Base-by-base conservation (phyloP, 1,139 yeast species). In the Geotrichum reessii region DNA sequence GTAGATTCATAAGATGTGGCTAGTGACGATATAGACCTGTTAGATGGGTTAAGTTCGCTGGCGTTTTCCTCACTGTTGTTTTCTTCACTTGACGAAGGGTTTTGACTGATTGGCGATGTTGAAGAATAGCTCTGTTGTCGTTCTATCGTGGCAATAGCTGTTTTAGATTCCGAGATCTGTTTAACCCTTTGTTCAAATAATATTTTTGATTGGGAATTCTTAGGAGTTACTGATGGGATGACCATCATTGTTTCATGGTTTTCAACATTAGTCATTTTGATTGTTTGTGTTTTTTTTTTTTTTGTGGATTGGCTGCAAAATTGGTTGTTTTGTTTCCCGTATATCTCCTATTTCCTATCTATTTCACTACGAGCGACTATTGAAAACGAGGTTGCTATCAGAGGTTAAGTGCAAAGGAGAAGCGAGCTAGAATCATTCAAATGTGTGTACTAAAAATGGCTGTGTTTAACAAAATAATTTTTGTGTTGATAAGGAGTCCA, bases 21-120 rank as follows among this genome's bases (percentile, higher is more conserved):
- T 25, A 63, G 52, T n/a, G 65, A 63, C 21, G 65, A 62, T 66
- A 64, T 64, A 53, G 66, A 64, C 47, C 61, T 60, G 24, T 53
- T 55, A 14, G 59, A 59, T 8, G 58, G 52, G 37, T 54, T 47
- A 47, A 50, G 33, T 25, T 53, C 57, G 33, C 60, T 53, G 44
- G 22, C 28, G 50, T 50, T 58, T 46, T 51, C 57, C 42, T 58
- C 60, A 47, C 56, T 52, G 33, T 56, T 56, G 19, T 49, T 56
- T 52, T 56, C 58, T 25, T 56, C 60, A 24, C 60, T 54, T 14
- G 60, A 53, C 22, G 60, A 58, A 12, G 53, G 57, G 44, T 54
- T 58, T 19, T 57, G 47, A 25, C 57, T 53, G 12, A 53, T 57
- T 14, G 56, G 56, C 14, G 55, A 57, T 7, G 46, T 47, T 17